Conservation (phyloP, 306 rosid genomes). For the Quillaja saponaria region DNA sequence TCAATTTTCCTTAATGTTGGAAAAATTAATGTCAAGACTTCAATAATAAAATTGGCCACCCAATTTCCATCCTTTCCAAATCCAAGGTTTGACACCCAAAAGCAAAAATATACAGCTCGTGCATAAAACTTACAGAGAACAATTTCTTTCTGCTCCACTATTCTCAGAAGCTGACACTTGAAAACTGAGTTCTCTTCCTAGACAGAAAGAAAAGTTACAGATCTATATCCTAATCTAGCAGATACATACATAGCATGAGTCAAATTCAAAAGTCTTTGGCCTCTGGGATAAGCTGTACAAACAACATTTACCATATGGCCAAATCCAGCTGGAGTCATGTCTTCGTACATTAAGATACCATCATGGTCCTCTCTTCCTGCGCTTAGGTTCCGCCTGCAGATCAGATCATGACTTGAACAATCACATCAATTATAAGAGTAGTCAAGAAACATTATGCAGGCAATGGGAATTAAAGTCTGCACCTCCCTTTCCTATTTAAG, state of each 20-base stretch:
- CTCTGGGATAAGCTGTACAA: slow-evolving; percentile 38
- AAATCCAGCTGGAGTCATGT: background rate
- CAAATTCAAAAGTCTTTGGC: slow-evolving; percentile 18
- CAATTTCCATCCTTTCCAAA: too few species aligned
- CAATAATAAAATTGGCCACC: too few species aligned
- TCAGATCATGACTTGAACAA: background rate
- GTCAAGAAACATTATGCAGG: background rate
- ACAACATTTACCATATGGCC: slow-evolving; percentile 17
- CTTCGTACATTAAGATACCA: slow-evolving; percentile 10
- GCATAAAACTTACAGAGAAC: background rate
- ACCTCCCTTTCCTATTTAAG: background rate
- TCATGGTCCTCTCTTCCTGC: slow-evolving; percentile 41
- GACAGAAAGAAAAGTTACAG: slow-evolving; percentile 4
- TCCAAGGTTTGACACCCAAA: too few species aligned
- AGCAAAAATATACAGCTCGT: too few species aligned
- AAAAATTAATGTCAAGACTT: too few species aligned
- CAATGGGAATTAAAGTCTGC: background rate
- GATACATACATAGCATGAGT: slow-evolving; percentile 19
- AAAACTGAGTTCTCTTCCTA: slow-evolving; percentile 2
- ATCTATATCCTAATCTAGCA: slow-evolving; percentile 14
- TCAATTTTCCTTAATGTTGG: too few species aligned
- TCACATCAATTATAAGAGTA: background rate
- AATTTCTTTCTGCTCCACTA: background rate
- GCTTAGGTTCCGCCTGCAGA: slow-evolving; percentile 48
- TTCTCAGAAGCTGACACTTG: slow-evolving; percentile 8